phyloP scores from a whole-genome alignment of 805 yeast genomes.

The Pichia exigua region DNA sequence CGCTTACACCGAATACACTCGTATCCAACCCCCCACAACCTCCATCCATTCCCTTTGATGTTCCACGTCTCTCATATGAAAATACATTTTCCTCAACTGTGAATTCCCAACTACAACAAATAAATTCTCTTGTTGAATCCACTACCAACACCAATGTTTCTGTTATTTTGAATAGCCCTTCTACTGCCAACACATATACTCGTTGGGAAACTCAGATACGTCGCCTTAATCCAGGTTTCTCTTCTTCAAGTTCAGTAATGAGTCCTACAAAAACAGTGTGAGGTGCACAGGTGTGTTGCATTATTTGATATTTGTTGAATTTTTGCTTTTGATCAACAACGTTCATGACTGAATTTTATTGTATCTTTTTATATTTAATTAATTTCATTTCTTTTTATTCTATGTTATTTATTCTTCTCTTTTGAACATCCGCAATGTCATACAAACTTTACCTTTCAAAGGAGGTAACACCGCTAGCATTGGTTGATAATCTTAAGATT shows the following conservation, averaged over 20 bases:
- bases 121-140: not conserved
- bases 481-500: conserved; percentile 36
- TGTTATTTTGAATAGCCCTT: not conserved
- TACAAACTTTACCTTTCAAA: conserved; percentile 12
- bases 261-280: not conserved
- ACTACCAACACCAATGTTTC: not conserved
- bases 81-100: not conserved
- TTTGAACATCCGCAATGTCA: not conserved
- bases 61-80: not conserved
- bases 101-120: not conserved
- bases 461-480: conserved; percentile 16
- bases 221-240: conserved; percentile 3
- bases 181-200: not conserved
- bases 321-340: not conserved
- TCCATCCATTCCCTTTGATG: conserved; percentile 1
- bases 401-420: too few species aligned
- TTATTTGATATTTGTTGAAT: too few species aligned
- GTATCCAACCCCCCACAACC: not conserved
- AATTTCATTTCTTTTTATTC: too few species aligned
- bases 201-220: not conserved
- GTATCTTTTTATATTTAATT: not conserved
- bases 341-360: not conserved
- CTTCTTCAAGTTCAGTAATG: not conserved
- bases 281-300: not conserved
- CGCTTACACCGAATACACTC: not conserved